Evolutionary conservation across 768 basidiomycete genomes (phyloP), one percentile per base, ranked within the genome.

Genomic region (Cystobasidium onofrii): DNA sequence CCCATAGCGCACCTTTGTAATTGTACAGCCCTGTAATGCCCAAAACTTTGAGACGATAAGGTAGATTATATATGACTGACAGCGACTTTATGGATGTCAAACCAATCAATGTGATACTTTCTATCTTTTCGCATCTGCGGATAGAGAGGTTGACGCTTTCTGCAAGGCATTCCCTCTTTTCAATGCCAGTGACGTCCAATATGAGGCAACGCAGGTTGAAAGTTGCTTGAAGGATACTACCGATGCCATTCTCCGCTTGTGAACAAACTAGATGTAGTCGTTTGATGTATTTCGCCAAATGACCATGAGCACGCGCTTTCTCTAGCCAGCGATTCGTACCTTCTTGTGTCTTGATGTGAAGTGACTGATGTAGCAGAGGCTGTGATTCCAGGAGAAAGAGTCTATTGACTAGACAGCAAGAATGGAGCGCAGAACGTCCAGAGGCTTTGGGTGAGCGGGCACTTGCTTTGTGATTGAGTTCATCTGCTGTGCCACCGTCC

Each of bases 381-480:
- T 64, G 63, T 27, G 39, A 31, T 25, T 64, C 63, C 2, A 1
- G 13, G 2, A 34, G 12, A 27, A 64, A 64, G n/a, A 2, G 15
- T 44, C 15, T 34, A 34, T 41, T 64, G 33, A 64, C 63, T 9
- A 64, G 63, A 31, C 63, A 34, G 63, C 63, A 64, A 41, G 33
- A 12, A 12, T 15, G 25, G 15, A 61, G 46, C 20, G 46, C n/a
- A 50, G 46, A n/a, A 7, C 18, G 6, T 7, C 3, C 46, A 50
- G 46, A 50, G 6, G 46, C 20, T 12, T 50, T 12, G 6, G 3
- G n/a, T 20, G 18, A 20, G 10, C 20, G 6, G 39, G 39, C 15
- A 39, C 7, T 6, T 39, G 6, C 39, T 6, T 15, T 15, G 39
- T 6, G 15, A 15, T 39, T 39, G 7, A 39, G 39, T 39, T 6